phyloP scores from a whole-genome alignment of 441 rosid species.

The Brassica hybrid region DNA sequence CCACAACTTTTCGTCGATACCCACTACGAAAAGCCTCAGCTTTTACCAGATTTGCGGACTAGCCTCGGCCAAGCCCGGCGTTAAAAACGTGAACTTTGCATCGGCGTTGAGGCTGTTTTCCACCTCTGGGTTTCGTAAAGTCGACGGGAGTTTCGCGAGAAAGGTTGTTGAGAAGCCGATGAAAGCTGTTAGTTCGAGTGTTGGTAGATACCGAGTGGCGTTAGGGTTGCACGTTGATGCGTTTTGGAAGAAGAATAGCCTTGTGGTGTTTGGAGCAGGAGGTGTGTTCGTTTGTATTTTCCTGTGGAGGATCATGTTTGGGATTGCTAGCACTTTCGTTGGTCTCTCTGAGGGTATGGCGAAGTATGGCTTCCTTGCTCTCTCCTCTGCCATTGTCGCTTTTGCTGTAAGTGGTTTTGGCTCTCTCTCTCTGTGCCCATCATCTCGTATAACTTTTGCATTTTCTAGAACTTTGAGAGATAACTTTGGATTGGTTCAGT shows the following conservation, averaged over 20 bases:
- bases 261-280: slow-evolving; percentile 4
- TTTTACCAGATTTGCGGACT: neutral
- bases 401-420: neutral
- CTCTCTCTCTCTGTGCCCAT: too few relatives aligned
- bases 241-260: slow-evolving; percentile 1
- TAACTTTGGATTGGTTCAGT: too few relatives aligned
- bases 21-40: neutral
- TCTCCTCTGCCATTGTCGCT: neutral
- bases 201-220: neutral
- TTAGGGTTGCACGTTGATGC: neutral
- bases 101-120: neutral
- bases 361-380: neutral
- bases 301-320: neutral
- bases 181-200: neutral
- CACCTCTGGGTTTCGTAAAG: neutral
- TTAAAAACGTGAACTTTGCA: neutral
- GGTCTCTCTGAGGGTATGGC: slow-evolving; percentile 9
- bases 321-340: slow-evolving; percentile 8
- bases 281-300: slow-evolving; percentile 6
- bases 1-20: neutral
- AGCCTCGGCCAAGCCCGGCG: neutral
- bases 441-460: too few relatives aligned
- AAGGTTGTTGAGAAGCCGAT: neutral
- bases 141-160: neutral
- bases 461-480: too few relatives aligned